Evolutionary conservation across 2,329 filamentous ascomycete genomes (phyloP).

Genomic region (Westerdykella ornata): DNA sequence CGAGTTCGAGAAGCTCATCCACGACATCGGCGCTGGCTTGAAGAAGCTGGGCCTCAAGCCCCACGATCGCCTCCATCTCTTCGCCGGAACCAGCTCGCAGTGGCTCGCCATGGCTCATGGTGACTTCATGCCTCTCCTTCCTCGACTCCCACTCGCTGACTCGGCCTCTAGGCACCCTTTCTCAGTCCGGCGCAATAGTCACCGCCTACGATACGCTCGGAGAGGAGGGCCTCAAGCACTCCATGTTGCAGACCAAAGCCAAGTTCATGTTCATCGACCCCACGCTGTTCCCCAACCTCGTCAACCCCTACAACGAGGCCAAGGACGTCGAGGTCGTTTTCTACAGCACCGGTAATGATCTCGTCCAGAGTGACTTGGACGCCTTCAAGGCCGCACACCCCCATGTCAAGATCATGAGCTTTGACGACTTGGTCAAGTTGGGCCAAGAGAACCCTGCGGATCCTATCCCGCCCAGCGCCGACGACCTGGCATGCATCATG

Average conservation of each 20-base stretch:
- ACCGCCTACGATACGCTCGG: conserved; percentile 94
- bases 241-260: conserved; percentile 71
- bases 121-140: conserved; percentile 22
- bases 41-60: conserved; percentile 64
- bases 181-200: conserved; percentile 85
- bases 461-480: conserved; percentile 62
- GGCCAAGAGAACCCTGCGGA: conserved; percentile 62
- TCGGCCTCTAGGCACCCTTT: conserved; percentile 50
- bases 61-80: conserved; percentile 68
- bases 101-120: conserved; percentile 81
- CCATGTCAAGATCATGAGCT: conserved; percentile 49
- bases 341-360: conserved; percentile 51
- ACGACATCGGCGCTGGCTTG: conserved; percentile 66
- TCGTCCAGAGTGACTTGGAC: conserved; percentile 49
- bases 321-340: conserved; percentile 53
- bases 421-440: conserved; percentile 50
- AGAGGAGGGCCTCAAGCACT: conserved; percentile 76
- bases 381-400: conserved; percentile 49
- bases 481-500: conserved; percentile 75
- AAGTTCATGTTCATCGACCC: conserved; percentile 84
- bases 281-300: conserved; percentile 54
- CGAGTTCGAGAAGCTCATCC: conserved; percentile 66
- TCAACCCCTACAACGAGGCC: conserved; percentile 50
- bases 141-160: conserved; percentile 7
- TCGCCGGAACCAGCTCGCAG: conserved; percentile 70